Evolutionary conservation across 768 basidiomycete species (phyloP).

Genomic region (Suillus weaverae): DNA sequence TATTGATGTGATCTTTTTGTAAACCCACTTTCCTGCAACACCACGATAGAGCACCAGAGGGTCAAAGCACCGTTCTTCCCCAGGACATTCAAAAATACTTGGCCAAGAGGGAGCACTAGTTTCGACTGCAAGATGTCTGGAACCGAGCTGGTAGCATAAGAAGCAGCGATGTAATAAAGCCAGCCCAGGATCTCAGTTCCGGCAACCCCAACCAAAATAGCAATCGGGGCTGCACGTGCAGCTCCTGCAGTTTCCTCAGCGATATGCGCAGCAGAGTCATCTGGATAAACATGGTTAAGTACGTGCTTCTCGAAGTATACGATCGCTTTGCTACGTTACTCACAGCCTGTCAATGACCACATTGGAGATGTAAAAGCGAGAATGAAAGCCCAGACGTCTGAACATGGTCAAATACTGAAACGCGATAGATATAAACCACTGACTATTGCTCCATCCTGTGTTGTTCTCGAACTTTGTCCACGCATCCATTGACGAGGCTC

Average conservation of each 20-base stretch:
- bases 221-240: constrained; percentile 44
- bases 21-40: constrained; percentile 39
- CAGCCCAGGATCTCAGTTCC: constrained; percentile 43
- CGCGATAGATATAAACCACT: neutral
- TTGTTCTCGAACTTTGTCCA: constrained; percentile 29
- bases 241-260: constrained; percentile 46
- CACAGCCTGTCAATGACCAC: constrained; percentile 27
- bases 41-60: constrained; percentile 44
- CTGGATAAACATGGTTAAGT: constrained; percentile 21
- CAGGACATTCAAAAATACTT: constrained; percentile 39
- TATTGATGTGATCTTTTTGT: neutral
- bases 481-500: constrained; percentile 18
- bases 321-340: neutral
- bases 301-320: neutral
- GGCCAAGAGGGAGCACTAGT: constrained; percentile 42
- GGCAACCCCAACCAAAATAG: constrained; percentile 43
- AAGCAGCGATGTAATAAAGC: constrained; percentile 42
- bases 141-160: constrained; percentile 43
- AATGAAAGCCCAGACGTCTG: constrained; percentile 27
- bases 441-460: constrained; percentile 23
- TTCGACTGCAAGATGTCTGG: constrained; percentile 30
- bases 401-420: neutral
- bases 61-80: constrained; percentile 43
- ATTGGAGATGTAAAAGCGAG: constrained; percentile 28
- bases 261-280: constrained; percentile 49